phyloP scores from a whole-genome alignment of 306 rosid species.

The Quercus rubra region DNA sequence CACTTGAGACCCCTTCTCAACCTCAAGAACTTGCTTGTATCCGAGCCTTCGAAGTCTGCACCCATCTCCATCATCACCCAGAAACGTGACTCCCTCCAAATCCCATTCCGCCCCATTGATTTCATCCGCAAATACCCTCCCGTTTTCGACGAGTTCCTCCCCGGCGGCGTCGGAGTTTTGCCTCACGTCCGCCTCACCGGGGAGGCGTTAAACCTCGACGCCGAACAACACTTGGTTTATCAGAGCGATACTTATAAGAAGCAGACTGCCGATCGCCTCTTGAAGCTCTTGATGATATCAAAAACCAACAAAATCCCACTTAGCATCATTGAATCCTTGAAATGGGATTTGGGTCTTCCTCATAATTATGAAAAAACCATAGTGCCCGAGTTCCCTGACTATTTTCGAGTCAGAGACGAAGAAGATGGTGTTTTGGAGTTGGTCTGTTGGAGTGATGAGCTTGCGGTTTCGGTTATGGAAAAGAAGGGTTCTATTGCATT shows the following conservation, averaged over 20 bases:
- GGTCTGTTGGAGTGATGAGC: slow-evolving; percentile 74
- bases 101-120: slow-evolving; percentile 66
- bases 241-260: slow-evolving; percentile 43
- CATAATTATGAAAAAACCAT: slow-evolving; percentile 32
- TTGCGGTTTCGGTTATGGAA: slow-evolving; percentile 59
- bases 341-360: slow-evolving; percentile 90
- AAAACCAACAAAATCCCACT: slow-evolving; percentile 53
- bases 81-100: slow-evolving; percentile 33
- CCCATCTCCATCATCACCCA: slow-evolving; percentile 54
- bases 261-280: slow-evolving; percentile 57
- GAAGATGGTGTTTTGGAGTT: slow-evolving; percentile 46
- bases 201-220: slow-evolving; percentile 41
- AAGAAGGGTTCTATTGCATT: slow-evolving; percentile 37
- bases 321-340: slow-evolving; percentile 31
- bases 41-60: slow-evolving; percentile 73
- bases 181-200: slow-evolving; percentile 60
- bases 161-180: slow-evolving; percentile 38
- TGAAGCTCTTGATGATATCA: slow-evolving; percentile 67
- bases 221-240: slow-evolving; percentile 44
- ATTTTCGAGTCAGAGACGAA: slow-evolving; percentile 39
- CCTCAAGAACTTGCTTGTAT: slow-evolving; percentile 54
- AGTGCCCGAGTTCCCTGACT: slow-evolving; percentile 75
- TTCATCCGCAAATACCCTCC: slow-evolving; percentile 70
- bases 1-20: slow-evolving; percentile 49
- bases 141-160: slow-evolving; percentile 55